Base-by-base conservation (phyloP, 208 protist species). In the Trypanosoma cruzi region DNA sequence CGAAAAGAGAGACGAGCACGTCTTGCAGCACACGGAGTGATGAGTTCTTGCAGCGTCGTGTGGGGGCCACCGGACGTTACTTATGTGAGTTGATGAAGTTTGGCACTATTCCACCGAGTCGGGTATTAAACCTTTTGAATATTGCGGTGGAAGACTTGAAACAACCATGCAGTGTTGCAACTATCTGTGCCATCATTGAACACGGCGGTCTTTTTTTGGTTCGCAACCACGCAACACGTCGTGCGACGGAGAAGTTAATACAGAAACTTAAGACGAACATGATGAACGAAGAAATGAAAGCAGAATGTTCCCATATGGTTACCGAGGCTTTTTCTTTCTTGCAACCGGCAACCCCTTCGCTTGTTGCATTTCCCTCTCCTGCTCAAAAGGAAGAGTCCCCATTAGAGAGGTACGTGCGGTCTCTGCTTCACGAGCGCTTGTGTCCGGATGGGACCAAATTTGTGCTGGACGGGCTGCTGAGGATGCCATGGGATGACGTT, bases 51-150 rank as follows among this genome's bases (percentile, higher is more conserved):
- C 64, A 62, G 2, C 40, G 56, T 24, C 68, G 29, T 20, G n/a
- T 67, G 18, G 29, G 5, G 6, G 4, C 3, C 22, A 56, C 54
- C n/a, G 36, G 68, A 6, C 53, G 50, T 10, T 74, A 74, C 31
- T 31, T 74, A 18, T 74, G 69, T 74, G 69, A 74, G 13, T 36
- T 74, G 42, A 74, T 64, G 61, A 74, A 74, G 42, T 74, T 74
- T 56, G 69, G 29, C 40, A 40, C 54, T 56, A 56, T 62, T 55
- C 42, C 69, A 46, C 16, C 36, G 8, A 32, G 7, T 18, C 26
- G 40, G 28, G 52, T 74, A 18, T n/a, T 68, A 20, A 56, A 44
- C 32, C 46, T 74, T 31, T 7, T 74, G 28, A n/a, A 11, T 20
- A 20, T 40, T 1, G 48, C 40, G 2, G 32, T 64, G 24, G 69